These are phyloP conservation scores for Vitellaria paradoxa DNA, from an alignment of 179 eudicot species.

Conservation along the genomic window DNA sequence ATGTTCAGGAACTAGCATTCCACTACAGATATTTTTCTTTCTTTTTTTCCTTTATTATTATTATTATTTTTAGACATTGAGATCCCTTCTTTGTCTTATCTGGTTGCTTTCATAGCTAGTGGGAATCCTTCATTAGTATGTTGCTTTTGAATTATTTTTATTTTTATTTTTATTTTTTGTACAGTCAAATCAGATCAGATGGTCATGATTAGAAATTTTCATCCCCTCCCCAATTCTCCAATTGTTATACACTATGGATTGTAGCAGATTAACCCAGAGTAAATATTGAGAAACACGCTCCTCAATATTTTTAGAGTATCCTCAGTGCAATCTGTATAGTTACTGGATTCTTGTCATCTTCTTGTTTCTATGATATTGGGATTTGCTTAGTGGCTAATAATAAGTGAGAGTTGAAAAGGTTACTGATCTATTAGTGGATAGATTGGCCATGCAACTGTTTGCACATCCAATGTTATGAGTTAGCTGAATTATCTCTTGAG, in stretches of 20 bases:
- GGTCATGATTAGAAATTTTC: too few species aligned
- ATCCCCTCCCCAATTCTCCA: too few species aligned
- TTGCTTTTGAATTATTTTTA: not conserved
- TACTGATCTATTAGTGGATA: not conserved
- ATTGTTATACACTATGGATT: not conserved
- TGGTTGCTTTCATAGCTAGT: not conserved
- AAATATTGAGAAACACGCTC: not conserved
- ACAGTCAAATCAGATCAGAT: too few species aligned
- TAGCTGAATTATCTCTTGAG: too few species aligned
- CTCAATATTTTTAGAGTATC: not conserved
- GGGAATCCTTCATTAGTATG: not conserved
- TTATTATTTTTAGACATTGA: too few species aligned
- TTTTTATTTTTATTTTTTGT: not conserved
- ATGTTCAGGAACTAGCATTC: constrained; percentile 21
- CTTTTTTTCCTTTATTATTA: too few species aligned
- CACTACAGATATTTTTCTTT: not conserved
- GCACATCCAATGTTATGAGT: too few species aligned
- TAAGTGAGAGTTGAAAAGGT: not conserved
- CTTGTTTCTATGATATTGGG: not conserved
- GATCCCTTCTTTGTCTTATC: not conserved
- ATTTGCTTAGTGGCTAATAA: not conserved
- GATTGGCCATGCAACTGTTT: not conserved
- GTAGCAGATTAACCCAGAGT: not conserved
- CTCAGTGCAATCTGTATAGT: not conserved
- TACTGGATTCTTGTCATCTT: not conserved